A percentile compares a stretch with the other conserved stretches of the same genome.
Evolutionary conservation across 192 early-diverging fungal genomes (phyloP).

Genomic region (Diversispora eburnea): DNA sequence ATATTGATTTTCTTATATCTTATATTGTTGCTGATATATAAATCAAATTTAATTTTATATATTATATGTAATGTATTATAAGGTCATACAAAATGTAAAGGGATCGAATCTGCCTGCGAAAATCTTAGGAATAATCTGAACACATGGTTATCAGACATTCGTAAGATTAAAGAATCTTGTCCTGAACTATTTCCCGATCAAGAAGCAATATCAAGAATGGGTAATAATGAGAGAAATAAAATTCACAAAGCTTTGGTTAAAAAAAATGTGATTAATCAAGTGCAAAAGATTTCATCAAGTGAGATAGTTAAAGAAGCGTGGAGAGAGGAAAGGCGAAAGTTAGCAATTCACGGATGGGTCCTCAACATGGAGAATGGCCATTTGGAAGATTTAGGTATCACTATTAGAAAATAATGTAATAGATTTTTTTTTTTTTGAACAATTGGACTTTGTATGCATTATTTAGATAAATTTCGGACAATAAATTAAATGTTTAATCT

Average conservation of each 20-base stretch:
- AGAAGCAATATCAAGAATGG: neutral
- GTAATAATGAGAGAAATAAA: neutral
- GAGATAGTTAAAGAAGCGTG: conserved; percentile 18
- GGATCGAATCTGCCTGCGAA: neutral
- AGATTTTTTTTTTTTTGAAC: neutral
- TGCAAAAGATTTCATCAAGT: conserved; percentile 3
- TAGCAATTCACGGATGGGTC: conserved; percentile 17
- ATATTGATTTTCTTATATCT: neutral
- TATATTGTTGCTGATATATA: neutral
- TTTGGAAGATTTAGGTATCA: conserved; percentile 19
- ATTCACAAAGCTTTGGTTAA: neutral
- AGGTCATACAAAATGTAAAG: conserved; percentile 13
- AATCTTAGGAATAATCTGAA: neutral
- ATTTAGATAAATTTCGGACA: too few species aligned
- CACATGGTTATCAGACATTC: conserved; percentile 2
- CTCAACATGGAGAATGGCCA: conserved; percentile 7
- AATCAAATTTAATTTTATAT: neutral
- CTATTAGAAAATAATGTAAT: neutral
- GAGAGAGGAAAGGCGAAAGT: conserved; percentile 3
- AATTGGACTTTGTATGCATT: too few species aligned
- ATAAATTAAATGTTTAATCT: too few species aligned
- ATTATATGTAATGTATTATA: neutral
- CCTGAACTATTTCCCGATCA: neutral
- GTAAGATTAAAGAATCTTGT: neutral
- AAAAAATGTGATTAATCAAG: conserved; percentile 11